Evolutionary conservation across 345 rosid genomes (phyloP), one percentile per base, ranked within the genome.

Genomic region (Ceriops decandra): DNA sequence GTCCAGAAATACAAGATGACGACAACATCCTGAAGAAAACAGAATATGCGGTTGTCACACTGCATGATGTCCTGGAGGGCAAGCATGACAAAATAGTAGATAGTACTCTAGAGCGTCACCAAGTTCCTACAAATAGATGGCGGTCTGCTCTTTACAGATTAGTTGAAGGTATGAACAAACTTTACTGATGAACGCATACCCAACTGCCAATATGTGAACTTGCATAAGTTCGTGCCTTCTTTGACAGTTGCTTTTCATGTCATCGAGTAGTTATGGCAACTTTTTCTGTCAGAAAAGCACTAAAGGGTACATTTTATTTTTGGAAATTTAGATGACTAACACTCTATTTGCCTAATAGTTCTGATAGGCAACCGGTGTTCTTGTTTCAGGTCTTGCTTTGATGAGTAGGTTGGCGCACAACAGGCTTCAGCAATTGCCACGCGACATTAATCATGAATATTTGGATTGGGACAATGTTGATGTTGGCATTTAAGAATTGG

Each of bases 61-160:
- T 91, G 62, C 87, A 83, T 77, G 84, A 82, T 35, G 93, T 95
- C 56, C 76, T 95, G 64, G 96, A 85, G 76, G 90, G 99, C 63
- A 91, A 87, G 79, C 96, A 88, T 35, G 80, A 88, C 46, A 81
- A 81, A 72, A 84, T 72, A 65, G 91, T 95, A 8, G 87, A 82
- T 4, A 80, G 77, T 36, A 63, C 92, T 0, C 79, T 95, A 60
- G 63, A 74, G 56, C 83, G 79, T 71, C 56, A 56, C 60, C 79
- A 86, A 56, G 81, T 90, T 64, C 75, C 96, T 28, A 77, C 71
- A 71, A 93, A 89, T 33, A 71, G 93, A 74, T 91, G 99, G 99
- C 88, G 96, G 96, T 84, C 97, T 8, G 76, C 97, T 61, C 86
- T 95, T 58, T 88, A 90, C 87, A 85, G 74, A 79, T 81, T 91